Percentiles rank a stretch among this genome's conserved stretches.
phyloP scores from a whole-genome alignment of 306 rosid genomes.

The Mucuna pruriens region DNA sequence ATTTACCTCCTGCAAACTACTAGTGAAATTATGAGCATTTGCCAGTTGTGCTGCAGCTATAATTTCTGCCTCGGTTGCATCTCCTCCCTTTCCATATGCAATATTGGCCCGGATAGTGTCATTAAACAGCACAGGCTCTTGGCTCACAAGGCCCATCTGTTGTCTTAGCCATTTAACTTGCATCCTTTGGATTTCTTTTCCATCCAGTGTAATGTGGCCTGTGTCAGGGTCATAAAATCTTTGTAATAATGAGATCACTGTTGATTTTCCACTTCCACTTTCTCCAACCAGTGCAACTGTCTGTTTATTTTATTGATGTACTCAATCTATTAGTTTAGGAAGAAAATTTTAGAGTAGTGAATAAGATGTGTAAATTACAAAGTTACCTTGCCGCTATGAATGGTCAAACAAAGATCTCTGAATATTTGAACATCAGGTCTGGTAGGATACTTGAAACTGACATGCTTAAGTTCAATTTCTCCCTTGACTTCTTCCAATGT shows the following conservation, averaged over 20 bases:
- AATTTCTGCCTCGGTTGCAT: constrained; percentile 67
- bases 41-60: constrained; percentile 65
- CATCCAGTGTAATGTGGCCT: constrained; percentile 66
- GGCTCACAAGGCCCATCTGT: constrained; percentile 77
- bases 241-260: constrained; percentile 57
- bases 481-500: constrained; percentile 61
- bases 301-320: constrained; percentile 35
- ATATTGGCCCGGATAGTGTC: constrained; percentile 65
- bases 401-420: constrained; percentile 62
- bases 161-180: constrained; percentile 69
- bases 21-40: constrained; percentile 69
- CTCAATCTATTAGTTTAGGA: constrained; percentile 13
- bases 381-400: constrained; percentile 74
- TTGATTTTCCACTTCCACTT: constrained; percentile 82
- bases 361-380: neutral
- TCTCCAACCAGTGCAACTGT: constrained; percentile 76
- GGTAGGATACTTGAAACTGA: constrained; percentile 73
- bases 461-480: constrained; percentile 61
- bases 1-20: constrained; percentile 67
- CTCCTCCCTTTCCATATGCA: constrained; percentile 71
- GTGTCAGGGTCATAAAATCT: constrained; percentile 76
- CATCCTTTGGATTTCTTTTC: constrained; percentile 53
- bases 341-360: neutral
- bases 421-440: constrained; percentile 70
- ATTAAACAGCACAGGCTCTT: constrained; percentile 67